Evolutionary conservation across 352 stramenopile genomes (phyloP).

Genomic region (Phytopythium boreale): DNA sequence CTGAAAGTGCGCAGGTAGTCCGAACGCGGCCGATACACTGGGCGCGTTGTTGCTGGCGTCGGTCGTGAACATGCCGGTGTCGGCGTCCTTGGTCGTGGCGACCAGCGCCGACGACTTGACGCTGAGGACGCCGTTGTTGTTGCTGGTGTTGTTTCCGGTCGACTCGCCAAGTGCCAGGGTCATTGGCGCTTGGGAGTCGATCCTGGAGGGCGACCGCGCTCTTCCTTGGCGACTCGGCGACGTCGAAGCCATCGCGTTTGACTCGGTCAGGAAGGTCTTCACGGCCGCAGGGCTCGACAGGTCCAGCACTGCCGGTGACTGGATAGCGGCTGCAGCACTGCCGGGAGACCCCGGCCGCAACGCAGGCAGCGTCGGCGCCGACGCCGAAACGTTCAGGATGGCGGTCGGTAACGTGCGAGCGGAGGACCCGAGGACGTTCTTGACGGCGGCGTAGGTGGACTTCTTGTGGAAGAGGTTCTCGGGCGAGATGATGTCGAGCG

Average conservation of each 20-base stretch:
- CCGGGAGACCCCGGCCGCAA: background rate
- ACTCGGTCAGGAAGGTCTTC: constrained; percentile 5
- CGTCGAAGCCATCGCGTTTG: constrained; percentile 3
- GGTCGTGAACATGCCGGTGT: constrained; percentile 5
- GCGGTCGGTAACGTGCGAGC: constrained; percentile 40
- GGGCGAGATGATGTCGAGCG: constrained; percentile 55
- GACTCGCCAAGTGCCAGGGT: background rate
- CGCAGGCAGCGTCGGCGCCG: constrained; percentile 23
- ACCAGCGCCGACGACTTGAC: background rate
- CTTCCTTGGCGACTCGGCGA: background rate
- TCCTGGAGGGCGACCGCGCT: background rate
- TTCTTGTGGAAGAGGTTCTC: constrained; percentile 71
- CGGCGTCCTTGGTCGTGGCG: constrained; percentile 19
- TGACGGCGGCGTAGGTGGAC: constrained; percentile 54
- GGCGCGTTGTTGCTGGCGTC: constrained; percentile 15
- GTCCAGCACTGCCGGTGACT: background rate
- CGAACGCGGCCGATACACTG: constrained; percentile 45
- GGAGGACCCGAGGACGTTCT: constrained; percentile 55
- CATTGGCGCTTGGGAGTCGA: background rate
- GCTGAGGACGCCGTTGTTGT: background rate
- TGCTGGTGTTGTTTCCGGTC: background rate
- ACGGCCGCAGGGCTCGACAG: background rate
- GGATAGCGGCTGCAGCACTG: background rate
- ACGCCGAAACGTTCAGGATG: constrained; percentile 23
- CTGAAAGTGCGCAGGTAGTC: constrained; percentile 65